Conservation (phyloP, 441 rosid species). For the Jatropha podagrica region DNA sequence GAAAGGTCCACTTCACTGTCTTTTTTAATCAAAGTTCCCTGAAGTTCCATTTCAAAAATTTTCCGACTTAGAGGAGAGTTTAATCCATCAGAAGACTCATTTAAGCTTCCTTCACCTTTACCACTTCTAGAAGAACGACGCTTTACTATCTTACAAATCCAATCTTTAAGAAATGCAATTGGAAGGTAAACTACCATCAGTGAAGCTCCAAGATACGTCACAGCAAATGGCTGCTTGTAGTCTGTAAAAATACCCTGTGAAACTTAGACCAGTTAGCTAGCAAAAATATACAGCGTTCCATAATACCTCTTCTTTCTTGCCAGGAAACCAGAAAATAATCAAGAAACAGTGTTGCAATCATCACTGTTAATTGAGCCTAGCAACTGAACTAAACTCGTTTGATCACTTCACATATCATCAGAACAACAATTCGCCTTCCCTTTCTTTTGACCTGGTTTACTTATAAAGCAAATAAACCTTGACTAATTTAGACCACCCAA, state of each 20-base stretch:
- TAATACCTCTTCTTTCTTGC: not conserved
- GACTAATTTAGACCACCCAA: not conserved
- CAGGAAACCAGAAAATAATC: not conserved
- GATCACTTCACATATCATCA: not conserved
- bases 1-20: conserved; percentile 67
- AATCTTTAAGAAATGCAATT: conserved; percentile 81
- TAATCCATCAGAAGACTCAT: conserved; percentile 49
- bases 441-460: conserved; percentile 12
- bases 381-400: not conserved
- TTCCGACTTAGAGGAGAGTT: conserved; percentile 58
- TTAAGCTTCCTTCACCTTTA: conserved; percentile 39
- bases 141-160: conserved; percentile 57
- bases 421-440: not conserved
- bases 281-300: not conserved
- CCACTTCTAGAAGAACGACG: conserved; percentile 46
- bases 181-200: conserved; percentile 97
- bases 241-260: conserved; percentile 66
- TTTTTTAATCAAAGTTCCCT: conserved; percentile 62
- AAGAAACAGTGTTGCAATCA: not conserved
- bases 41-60: conserved; percentile 75
- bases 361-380: not conserved
- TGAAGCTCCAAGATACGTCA: conserved; percentile 84
- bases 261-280: conserved; percentile 22
- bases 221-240: conserved; percentile 47
- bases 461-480: not conserved